Percentiles rank a stretch among this genome's conserved stretches.
phyloP scores from a whole-genome alignment of 208 protist species.

The Plasmodiophora brassicae region DNA sequence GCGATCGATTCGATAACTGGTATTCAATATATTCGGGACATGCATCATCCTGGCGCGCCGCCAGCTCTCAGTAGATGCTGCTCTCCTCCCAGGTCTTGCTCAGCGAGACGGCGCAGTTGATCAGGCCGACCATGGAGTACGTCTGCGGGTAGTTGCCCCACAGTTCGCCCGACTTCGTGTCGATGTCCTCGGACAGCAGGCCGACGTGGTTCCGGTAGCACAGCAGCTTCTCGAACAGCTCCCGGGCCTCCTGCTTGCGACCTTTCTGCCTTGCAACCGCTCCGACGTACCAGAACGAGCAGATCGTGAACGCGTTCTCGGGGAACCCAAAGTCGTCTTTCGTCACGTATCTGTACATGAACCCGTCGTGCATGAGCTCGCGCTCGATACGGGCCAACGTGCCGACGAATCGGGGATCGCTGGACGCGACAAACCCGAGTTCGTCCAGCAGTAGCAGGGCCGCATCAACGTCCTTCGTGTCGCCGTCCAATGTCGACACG shows the following conservation, averaged over 20 bases:
- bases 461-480: conserved; percentile 43
- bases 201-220: conserved; percentile 46
- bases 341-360: conserved; percentile 27
- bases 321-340: conserved; percentile 36
- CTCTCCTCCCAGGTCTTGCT: conserved; percentile 49
- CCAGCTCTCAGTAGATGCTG: neutral
- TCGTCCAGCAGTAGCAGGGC: conserved; percentile 52
- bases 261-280: conserved; percentile 41
- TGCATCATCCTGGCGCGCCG: too few relatives aligned
- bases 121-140: conserved; percentile 58
- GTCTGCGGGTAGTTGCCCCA: conserved; percentile 60
- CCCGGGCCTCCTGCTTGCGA: conserved; percentile 46
- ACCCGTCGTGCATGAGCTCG: conserved; percentile 12
- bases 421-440: conserved; percentile 47
- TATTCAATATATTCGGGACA: too few relatives aligned
- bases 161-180: conserved; percentile 50
- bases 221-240: conserved; percentile 57
- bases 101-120: conserved; percentile 44
- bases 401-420: conserved; percentile 49
- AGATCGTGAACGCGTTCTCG: conserved; percentile 44
- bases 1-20: too few relatives aligned
- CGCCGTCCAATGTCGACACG: conserved; percentile 36
- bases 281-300: conserved; percentile 46
- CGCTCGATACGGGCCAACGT: conserved; percentile 51
- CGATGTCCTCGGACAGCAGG: conserved; percentile 48